Evolutionary conservation across 805 yeast genomes (phyloP), one percentile per base, ranked within the genome.

Genomic region (Ogataea dorogensis): DNA sequence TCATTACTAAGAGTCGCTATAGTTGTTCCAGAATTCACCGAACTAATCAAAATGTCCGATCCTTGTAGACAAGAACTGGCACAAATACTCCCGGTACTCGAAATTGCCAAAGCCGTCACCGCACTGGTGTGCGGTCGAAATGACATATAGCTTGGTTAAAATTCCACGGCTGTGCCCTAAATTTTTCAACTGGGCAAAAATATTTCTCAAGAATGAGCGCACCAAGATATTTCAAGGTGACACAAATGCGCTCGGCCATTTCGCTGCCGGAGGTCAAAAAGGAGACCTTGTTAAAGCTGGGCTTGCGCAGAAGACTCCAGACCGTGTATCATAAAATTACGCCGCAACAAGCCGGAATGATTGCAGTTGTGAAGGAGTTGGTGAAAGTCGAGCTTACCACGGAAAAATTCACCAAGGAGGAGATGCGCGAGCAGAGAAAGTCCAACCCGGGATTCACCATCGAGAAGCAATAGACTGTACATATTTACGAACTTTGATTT

Each of bases 341-440:
- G 9, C 88, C 94, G 11, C 75, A 81, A 21, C 75, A 81, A 42
- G 96, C 98, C 3, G 96, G 95, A 59, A 79, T 81, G 68, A 71
- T 91, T 38, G 77, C 86, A 20, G 68, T 73, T 41, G 86, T 91
- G 29, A 91, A 91, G 61, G 97, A 91, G 59, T 68, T 91, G 38
- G 89, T 91, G 7, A 75, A 75, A 31, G 93, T 91, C 18, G 91
- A 87, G 49, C 65, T 87, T 23, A 78, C 82, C 8, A 80, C 78
- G 28, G 63, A 67, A 18, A 64, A 65, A 13, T 61, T 78, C 49
- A 61, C 78, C 1, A 71, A 69, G 36, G 59, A 62, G 12, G 71
- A 84, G 53, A 67, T 79, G 58, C 68, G 80, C 36, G 54, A 50
- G 7, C 65, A 65, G 26, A 73, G 89, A 63, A 81, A 73, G 55